Conservation (phyloP, 169 alveolate species). For the Cryptosporidium xiaoi region DNA sequence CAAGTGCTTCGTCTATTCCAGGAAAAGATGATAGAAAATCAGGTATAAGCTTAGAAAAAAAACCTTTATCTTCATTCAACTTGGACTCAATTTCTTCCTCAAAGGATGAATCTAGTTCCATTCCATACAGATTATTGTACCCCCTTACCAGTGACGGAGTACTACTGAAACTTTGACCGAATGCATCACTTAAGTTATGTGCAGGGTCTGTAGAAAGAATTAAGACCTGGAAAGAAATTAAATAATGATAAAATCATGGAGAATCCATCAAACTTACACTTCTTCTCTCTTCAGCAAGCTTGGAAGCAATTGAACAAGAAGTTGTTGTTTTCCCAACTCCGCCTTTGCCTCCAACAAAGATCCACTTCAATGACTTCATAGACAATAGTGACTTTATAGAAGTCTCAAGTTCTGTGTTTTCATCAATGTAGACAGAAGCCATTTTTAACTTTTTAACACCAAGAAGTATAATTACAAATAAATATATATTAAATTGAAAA, state of each 20-base stretch:
- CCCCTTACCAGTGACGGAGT: conserved; percentile 95
- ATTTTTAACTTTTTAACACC: not conserved
- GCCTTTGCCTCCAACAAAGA: conserved; percentile 99
- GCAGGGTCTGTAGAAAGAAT: conserved; percentile 99
- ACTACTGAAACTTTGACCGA: conserved; percentile 94
- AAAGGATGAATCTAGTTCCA: conserved; percentile 93
- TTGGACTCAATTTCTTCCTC: conserved; percentile 83
- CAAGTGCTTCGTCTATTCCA: conserved; percentile 98
- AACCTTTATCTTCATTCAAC: conserved; percentile 77
- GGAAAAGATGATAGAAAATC: conserved; percentile 96
- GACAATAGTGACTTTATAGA: conserved; percentile 77
- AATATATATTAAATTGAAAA: not conserved
- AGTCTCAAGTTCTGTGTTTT: conserved; percentile 71
- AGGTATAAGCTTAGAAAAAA: conserved; percentile 82
- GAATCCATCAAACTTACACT: conserved; percentile 82
- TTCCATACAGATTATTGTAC: conserved; percentile 92
- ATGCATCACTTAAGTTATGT: conserved; percentile 98
- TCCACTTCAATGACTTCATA: conserved; percentile 92
- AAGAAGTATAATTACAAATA: not conserved
- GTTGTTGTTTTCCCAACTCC: conserved; percentile 99
- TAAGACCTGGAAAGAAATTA: conserved; percentile 84
- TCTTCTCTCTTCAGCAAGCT: conserved; percentile 91
- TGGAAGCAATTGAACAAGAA: conserved; percentile 94
- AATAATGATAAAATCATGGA: not conserved
- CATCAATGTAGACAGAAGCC: conserved; percentile 53